A percentile compares a stretch with the other conserved stretches of the same genome.
Conservation (phyloP, 495 filamentous ascomycete genomes). For the Durotheca rogersii region DNA sequence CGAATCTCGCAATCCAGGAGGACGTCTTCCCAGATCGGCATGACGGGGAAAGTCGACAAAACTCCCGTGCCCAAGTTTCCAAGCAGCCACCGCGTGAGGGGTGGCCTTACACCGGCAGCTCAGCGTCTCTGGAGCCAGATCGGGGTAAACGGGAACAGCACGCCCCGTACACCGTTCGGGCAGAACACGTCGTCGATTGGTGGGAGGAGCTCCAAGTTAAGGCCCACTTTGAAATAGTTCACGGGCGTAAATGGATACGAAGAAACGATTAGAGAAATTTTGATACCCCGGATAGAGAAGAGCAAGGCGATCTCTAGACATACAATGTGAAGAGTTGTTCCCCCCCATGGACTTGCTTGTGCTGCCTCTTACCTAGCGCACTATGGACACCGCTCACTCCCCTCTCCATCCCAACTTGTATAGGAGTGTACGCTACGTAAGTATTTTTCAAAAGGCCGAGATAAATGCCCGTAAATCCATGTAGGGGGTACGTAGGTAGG, state of each 20-base stretch:
- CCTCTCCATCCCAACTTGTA: no score
- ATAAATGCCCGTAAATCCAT: no score
- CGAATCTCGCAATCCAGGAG: conserved; percentile 72
- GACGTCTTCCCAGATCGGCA: conserved; percentile 45
- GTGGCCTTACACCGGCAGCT: conserved; percentile 74
- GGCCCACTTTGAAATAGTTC: conserved; percentile 26
- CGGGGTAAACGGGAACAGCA: conserved; percentile 52
- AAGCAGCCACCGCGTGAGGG: conserved; percentile 67
- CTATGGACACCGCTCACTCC: no score
- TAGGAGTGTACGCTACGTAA: no score
- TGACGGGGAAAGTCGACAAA: conserved; percentile 57
- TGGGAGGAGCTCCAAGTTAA: conserved; percentile 35
- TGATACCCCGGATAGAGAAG: conserved; percentile 22
- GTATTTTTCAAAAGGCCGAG: no score
- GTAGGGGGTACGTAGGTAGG: background rate
- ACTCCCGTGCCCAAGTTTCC: conserved; percentile 71
- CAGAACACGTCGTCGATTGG: conserved; percentile 39
- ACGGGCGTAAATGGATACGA: conserved; percentile 2
- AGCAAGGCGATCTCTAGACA: background rate
- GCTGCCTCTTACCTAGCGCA: background rate
- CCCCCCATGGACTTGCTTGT: background rate
- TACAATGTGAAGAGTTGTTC: background rate
- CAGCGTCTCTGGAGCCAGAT: conserved; percentile 73
- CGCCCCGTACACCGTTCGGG: conserved; percentile 52
- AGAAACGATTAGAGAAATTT: conserved; percentile 14